A percentile compares a stretch with the other conserved stretches of the same genome.
phyloP scores from a whole-genome alignment of 192 early-diverging fungal species.

The Entomortierella beljakovae region DNA sequence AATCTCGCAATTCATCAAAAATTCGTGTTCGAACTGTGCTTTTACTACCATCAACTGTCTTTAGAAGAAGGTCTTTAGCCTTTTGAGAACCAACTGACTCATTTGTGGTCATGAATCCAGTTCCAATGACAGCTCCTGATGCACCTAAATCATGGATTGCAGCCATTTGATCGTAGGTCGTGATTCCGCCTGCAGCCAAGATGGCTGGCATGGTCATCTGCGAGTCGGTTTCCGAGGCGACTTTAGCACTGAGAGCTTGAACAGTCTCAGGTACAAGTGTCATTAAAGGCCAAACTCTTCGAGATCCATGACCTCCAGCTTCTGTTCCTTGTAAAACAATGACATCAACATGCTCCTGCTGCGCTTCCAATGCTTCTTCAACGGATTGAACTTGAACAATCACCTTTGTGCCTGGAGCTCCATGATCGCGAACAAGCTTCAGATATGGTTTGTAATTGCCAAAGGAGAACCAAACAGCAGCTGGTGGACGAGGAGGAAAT shows the following conservation, averaged over 20 bases:
- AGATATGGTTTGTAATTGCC: conserved; percentile 56
- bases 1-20: conserved; percentile 58
- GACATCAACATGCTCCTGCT: conserved; percentile 56
- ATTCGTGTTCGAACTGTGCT: conserved; percentile 54
- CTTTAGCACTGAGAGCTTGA: conserved; percentile 22
- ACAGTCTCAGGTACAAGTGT: conserved; percentile 47
- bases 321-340: conserved; percentile 63
- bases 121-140: conserved; percentile 58
- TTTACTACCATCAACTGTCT: conserved; percentile 49
- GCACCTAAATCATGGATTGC: conserved; percentile 51
- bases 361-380: conserved; percentile 54
- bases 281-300: conserved; percentile 20
- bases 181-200: conserved; percentile 52
- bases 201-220: conserved; percentile 10
- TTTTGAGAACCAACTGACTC: conserved; percentile 31
- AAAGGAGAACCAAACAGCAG: conserved; percentile 61
- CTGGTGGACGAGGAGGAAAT: conserved; percentile 34
- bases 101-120: conserved; percentile 51
- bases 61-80: conserved; percentile 54
- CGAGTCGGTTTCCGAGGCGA: not conserved
- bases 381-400: conserved; percentile 63
- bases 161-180: conserved; percentile 13
- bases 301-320: conserved; percentile 59
- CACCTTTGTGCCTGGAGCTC: conserved; percentile 32
- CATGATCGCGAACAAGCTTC: conserved; percentile 29